phyloP scores from a whole-genome alignment of 352 stramenopile genomes.

The Thraustochytrium sp. region DNA sequence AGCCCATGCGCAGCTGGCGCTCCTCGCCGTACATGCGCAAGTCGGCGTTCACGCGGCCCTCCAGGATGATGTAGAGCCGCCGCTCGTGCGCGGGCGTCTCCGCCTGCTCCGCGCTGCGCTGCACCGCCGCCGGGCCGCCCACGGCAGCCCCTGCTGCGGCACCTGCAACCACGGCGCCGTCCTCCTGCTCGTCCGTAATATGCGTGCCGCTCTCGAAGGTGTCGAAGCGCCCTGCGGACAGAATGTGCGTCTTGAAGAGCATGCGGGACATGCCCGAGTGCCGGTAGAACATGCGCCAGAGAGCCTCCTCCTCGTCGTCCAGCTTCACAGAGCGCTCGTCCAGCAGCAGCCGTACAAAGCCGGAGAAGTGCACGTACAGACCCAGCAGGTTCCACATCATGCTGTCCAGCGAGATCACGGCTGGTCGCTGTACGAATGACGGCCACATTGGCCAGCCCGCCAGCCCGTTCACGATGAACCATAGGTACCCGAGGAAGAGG shows the following conservation, averaged over 20 bases:
- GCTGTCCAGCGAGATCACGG: neutral
- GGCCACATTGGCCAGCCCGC: neutral
- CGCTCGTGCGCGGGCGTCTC: neutral
- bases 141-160: neutral
- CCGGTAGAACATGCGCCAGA: constrained; percentile 37
- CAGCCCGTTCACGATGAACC: neutral
- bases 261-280: constrained; percentile 9
- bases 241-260: constrained; percentile 10
- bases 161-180: neutral
- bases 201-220: neutral
- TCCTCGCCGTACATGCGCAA: neutral
- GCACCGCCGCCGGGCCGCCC: too few relatives aligned
- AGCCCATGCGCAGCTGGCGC: neutral
- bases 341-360: neutral
- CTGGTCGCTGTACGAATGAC: neutral
- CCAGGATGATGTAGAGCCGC: neutral
- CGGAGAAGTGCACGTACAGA: neutral
- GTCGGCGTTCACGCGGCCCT: neutral
- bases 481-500: constrained; percentile 4
- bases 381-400: constrained; percentile 17
- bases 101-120: too few relatives aligned
- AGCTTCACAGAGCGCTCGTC: neutral
- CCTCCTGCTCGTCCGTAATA: neutral
- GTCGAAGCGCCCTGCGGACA: neutral
- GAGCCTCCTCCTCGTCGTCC: neutral